These are phyloP conservation scores for Moesziomyces antarcticus DNA, from an alignment of 1,284 basidiomycete genomes.

Conservation along the genomic window DNA sequence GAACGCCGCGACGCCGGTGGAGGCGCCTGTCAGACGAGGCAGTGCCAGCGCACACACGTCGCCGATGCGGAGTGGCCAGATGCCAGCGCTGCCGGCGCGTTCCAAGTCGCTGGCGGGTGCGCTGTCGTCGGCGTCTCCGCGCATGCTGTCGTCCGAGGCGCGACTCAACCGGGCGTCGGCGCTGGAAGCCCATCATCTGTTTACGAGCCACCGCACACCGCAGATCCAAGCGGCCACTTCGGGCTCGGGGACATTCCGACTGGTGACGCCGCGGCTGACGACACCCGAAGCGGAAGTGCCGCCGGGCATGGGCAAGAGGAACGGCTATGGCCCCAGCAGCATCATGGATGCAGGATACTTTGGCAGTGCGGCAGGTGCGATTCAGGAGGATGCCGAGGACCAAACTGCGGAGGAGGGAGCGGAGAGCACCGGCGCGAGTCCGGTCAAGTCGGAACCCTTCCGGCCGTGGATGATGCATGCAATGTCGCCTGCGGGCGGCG, in stretches of 20 bases:
- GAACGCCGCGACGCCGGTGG: not conserved
- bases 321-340: slow-evolving; percentile 14
- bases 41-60: slow-evolving; percentile 26
- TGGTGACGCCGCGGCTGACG: slow-evolving; percentile 54
- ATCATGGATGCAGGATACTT: slow-evolving; percentile 51
- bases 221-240: slow-evolving; percentile 61
- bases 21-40: slow-evolving; percentile 9
- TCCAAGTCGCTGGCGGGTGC: slow-evolving; percentile 32
- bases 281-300: slow-evolving; percentile 51
- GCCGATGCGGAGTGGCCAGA: slow-evolving; percentile 17
- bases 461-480: slow-evolving; percentile 48
- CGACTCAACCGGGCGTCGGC: slow-evolving; percentile 31
- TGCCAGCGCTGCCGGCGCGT: slow-evolving; percentile 23
- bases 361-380: slow-evolving; percentile 28
- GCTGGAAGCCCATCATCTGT: slow-evolving; percentile 43
- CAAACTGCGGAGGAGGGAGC: not conserved
- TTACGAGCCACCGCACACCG: slow-evolving; percentile 32
- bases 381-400: slow-evolving; percentile 23
- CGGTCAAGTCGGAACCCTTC: slow-evolving; percentile 30
- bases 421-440: slow-evolving; percentile 5
- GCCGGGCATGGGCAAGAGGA: slow-evolving; percentile 22
- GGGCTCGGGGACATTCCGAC: slow-evolving; percentile 56
- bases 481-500: slow-evolving; percentile 28
- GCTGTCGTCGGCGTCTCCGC: slow-evolving; percentile 21
- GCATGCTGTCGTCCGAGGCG: slow-evolving; percentile 20